These are phyloP conservation scores for Pyricularia grisea DNA, from an alignment of 2,329 filamentous ascomycete species.

Conservation along the genomic window DNA sequence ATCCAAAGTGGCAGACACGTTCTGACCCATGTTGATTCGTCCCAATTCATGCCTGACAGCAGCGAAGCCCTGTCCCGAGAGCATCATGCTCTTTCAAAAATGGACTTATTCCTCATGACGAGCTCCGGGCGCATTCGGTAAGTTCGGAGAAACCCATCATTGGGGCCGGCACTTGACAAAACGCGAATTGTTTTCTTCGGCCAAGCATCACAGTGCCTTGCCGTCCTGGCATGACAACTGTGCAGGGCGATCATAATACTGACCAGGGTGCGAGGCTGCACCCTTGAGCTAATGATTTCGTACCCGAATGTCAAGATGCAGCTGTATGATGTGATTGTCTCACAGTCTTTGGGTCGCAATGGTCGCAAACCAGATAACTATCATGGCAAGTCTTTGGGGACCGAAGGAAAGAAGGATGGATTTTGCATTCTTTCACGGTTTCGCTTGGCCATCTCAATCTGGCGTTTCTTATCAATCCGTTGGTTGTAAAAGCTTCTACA, in stretches of 20 bases:
- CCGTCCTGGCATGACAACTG: background rate
- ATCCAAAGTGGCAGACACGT: background rate
- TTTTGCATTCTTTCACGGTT: constrained; percentile 74
- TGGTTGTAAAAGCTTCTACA: constrained; percentile 75
- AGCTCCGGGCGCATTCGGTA: background rate
- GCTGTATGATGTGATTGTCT: background rate
- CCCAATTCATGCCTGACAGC: background rate
- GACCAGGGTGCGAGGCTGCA: background rate
- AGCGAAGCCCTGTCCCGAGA: background rate
- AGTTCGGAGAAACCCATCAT: background rate
- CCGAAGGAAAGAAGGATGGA: constrained; percentile 74
- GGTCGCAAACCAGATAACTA: background rate
- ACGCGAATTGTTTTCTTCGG: background rate
- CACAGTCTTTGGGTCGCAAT: background rate
- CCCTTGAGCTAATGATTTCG: background rate
- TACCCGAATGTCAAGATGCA: background rate
- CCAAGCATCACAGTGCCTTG: no score
- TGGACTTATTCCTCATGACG: background rate
- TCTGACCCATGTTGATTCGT: background rate
- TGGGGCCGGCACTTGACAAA: background rate
- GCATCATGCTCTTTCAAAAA: background rate
- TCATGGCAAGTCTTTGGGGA: constrained; percentile 54
- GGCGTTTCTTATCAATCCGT: constrained; percentile 68
- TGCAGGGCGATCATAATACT: background rate
- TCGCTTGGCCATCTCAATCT: constrained; percentile 68